Percentiles rank a stretch among this genome's conserved stretches.
Evolutionary conservation across 768 basidiomycete species (phyloP).

Genomic region (Russula sp.): DNA sequence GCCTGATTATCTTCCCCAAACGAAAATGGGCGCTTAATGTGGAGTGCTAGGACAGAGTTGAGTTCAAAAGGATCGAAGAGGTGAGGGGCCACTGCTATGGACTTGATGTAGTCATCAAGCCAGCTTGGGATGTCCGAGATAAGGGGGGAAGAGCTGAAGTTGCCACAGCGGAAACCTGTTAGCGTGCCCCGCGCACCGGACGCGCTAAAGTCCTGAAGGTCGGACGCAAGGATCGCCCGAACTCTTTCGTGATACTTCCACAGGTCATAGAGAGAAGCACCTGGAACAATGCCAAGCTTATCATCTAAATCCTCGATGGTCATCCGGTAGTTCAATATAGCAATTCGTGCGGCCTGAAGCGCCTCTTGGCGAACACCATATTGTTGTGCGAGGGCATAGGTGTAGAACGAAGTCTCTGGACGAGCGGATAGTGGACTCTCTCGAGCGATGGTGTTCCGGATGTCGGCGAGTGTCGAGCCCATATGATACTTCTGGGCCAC

Average conservation of each 20-base stretch:
- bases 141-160: neutral
- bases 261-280: neutral
- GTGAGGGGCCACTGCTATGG: neutral
- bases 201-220: neutral
- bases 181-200: neutral
- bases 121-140: neutral
- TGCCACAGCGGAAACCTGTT: neutral
- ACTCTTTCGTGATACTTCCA: conserved; percentile 4
- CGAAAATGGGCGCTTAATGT: too few relatives aligned
- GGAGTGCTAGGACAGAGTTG: neutral
- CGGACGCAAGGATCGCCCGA: neutral
- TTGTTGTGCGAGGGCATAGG: too few relatives aligned
- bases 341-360: too few relatives aligned
- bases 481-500: conserved; percentile 8
- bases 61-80: neutral
- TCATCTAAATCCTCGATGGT: neutral
- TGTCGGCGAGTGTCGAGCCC: neutral
- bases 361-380: too few relatives aligned
- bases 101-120: neutral
- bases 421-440: neutral
- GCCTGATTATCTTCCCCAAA: neutral
- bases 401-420: too few relatives aligned
- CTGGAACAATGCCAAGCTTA: neutral
- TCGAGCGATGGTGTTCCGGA: neutral
- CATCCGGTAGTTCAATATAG: neutral